Evolutionary conservation across 1,139 yeast species (phyloP).

Genomic region (Nakaseomyces glabratus): DNA sequence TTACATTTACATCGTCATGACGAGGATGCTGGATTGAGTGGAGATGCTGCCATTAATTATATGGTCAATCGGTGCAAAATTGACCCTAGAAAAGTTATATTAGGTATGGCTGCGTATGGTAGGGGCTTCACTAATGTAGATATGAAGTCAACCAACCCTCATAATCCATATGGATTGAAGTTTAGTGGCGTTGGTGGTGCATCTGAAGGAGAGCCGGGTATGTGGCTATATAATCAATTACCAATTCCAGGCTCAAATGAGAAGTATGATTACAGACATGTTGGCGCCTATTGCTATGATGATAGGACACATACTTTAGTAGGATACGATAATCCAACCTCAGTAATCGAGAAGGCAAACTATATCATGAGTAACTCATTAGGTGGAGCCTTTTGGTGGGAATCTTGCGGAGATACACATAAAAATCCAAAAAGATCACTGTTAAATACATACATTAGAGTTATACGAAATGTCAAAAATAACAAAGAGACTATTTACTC

Average conservation of each 20-base stretch:
- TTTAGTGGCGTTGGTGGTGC: constrained; percentile 44
- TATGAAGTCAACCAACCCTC: constrained; percentile 22
- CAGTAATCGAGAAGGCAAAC: constrained; percentile 49
- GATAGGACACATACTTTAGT: constrained; percentile 36
- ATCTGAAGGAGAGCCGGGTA: constrained; percentile 42
- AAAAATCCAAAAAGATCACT: constrained; percentile 33
- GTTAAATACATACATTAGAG: constrained; percentile 27
- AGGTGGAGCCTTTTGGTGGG: constrained; percentile 96
- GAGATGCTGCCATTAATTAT: constrained; percentile 40
- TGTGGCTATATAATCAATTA: constrained; percentile 45
- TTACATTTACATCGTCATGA: constrained; percentile 15
- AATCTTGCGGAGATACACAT: constrained; percentile 62
- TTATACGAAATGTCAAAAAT: constrained; percentile 12
- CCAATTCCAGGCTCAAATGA: constrained; percentile 41
- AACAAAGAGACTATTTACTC: constrained; percentile 15
- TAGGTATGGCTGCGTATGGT: constrained; percentile 90
- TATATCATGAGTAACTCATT: constrained; percentile 42
- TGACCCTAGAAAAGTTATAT: constrained; percentile 43
- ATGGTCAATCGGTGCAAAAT: constrained; percentile 39
- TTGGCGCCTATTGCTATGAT: constrained; percentile 53
- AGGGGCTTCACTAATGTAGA: constrained; percentile 47
- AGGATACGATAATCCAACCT: constrained; percentile 56
- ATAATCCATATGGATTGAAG: constrained; percentile 29
- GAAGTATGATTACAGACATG: constrained; percentile 42
- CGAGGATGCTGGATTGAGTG: constrained; percentile 41